A percentile compares a stretch with the other conserved stretches of the same genome.
phyloP scores from a whole-genome alignment of 2,329 filamentous ascomycete genomes.

The Calonectria pauciramosa region DNA sequence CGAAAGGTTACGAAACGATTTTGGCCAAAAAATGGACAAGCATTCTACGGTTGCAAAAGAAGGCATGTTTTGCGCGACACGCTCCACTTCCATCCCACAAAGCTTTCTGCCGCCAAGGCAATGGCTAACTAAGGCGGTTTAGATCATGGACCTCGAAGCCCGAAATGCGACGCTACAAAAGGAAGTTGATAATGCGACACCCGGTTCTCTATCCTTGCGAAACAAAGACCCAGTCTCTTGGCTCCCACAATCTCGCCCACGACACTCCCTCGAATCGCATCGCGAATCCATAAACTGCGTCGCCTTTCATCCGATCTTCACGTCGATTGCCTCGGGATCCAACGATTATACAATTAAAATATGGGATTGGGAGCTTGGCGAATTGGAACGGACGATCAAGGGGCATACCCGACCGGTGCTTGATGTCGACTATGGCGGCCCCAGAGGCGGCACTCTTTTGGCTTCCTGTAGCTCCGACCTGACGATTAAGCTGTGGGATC shows the following conservation, averaged over 20 bases:
- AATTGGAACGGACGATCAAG: constrained; percentile 89
- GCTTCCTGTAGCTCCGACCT: constrained; percentile 87
- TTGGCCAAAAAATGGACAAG: constrained; percentile 99
- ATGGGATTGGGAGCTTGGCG: constrained; percentile 96
- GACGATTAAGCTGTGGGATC: constrained; percentile 96
- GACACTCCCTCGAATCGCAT: constrained; percentile 87
- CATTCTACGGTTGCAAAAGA: constrained; percentile 92
- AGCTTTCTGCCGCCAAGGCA: background rate
- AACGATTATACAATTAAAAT: constrained; percentile 96
- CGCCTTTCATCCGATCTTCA: constrained; percentile 93
- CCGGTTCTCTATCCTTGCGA: constrained; percentile 78
- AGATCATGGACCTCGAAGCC: constrained; percentile 95
- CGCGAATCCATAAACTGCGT: constrained; percentile 85
- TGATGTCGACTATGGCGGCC: constrained; percentile 91
- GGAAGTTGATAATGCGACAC: constrained; percentile 88
- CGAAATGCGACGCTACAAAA: constrained; percentile 79
- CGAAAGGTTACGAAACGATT: constrained; percentile 92
- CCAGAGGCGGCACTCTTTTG: constrained; percentile 67
- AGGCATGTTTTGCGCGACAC: constrained; percentile 65
- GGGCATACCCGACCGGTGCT: constrained; percentile 90
- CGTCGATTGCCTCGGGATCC: constrained; percentile 88
- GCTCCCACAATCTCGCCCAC: constrained; percentile 83
- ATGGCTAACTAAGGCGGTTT: background rate
- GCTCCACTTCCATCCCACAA: background rate
- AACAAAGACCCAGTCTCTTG: constrained; percentile 88